phyloP scores from a whole-genome alignment of 768 basidiomycete species.

The Podaxis sp. region DNA sequence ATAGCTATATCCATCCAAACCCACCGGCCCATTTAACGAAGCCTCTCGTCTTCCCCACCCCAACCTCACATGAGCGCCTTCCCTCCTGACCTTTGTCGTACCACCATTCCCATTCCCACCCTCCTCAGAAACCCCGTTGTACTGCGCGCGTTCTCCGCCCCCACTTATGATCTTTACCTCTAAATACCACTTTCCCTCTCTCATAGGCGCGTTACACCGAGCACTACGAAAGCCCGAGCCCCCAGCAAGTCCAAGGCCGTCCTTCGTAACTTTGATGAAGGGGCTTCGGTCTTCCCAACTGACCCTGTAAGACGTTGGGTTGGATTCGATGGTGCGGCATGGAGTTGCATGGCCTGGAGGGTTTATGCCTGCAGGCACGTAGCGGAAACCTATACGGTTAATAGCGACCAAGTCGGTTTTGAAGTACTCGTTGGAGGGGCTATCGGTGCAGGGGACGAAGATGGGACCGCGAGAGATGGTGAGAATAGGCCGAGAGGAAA shows the following conservation, averaged over 20 bases:
- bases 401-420: slow-evolving; percentile 69
- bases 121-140: background rate
- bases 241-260: slow-evolving; percentile 73
- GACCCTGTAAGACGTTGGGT: slow-evolving; percentile 66
- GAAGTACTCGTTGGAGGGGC: slow-evolving; percentile 46
- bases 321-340: slow-evolving; percentile 80
- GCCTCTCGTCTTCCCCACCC: slow-evolving; percentile 94
- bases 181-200: slow-evolving; percentile 92
- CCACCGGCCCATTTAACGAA: slow-evolving; percentile 89
- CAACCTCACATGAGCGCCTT: slow-evolving; percentile 71
- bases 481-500: slow-evolving; percentile 67
- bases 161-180: slow-evolving; percentile 81
- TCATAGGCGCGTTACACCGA: slow-evolving; percentile 83
- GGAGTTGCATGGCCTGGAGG: slow-evolving; percentile 53
- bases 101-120: slow-evolving; percentile 18
- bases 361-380: slow-evolving; percentile 75
- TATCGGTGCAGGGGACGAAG: slow-evolving; percentile 59
- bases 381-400: slow-evolving; percentile 79
- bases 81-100: slow-evolving; percentile 55
- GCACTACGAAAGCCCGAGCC: slow-evolving; percentile 91
- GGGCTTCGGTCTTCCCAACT: slow-evolving; percentile 92
- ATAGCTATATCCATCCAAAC: slow-evolving; percentile 92
- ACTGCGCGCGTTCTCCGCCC: slow-evolving; percentile 51
- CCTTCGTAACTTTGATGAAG: slow-evolving; percentile 74
- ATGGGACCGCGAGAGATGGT: slow-evolving; percentile 72